Base-by-base conservation (phyloP, 2,329 filamentous ascomycete genomes). In the Grosmannia huntii region DNA sequence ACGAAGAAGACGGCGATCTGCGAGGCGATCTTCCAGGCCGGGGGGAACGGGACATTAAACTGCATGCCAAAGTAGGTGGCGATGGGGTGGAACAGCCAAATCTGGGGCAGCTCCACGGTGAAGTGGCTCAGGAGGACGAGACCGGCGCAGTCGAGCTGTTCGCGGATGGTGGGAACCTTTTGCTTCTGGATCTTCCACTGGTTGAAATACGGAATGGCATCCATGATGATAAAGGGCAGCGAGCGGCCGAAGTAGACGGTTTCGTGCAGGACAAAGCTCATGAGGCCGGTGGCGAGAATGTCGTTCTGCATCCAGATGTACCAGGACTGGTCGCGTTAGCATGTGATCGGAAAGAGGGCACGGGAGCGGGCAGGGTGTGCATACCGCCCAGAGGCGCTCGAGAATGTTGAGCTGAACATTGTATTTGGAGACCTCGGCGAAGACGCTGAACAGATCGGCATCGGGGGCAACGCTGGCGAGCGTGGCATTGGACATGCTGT, bases 301-400 rank as follows among this genome's bases (percentile, higher is more conserved):
- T 99, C 94, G 72, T 99, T 99, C 72, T 95, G 89, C 87, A 97
- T 96, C 81, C 85, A 99, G 19, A 92, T 82, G 72, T 99, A 99
- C 92, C 90, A 97, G 48, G 90, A 85, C 73, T 84, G 54, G 23
- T 57, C 12, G 46, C 16, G 53, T 59, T 33, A 60, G 55, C 25
- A 38, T 4, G 9, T 2, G 4, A 51, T 33, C 59, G 48, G 11
- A 2, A 50, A 49, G 36, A 54, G 28, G 57, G 38, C 55, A 11
- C 27, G 41, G 59, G 23, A 21, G 31, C 14, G n/a, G 58, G 57
- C 54, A 52, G 58, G 36, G n/a, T 11, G n/a, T 48, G n/a, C 82
- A 69, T 77, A 84, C 83, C 55, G 89, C 87, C 94, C 94, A 99
- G 64, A 96, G 78, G 69, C 86, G 85, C 79, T 99, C 94, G 68